Conservation (phyloP, 208 protist genomes). For the Trypanosoma grayi region DNA sequence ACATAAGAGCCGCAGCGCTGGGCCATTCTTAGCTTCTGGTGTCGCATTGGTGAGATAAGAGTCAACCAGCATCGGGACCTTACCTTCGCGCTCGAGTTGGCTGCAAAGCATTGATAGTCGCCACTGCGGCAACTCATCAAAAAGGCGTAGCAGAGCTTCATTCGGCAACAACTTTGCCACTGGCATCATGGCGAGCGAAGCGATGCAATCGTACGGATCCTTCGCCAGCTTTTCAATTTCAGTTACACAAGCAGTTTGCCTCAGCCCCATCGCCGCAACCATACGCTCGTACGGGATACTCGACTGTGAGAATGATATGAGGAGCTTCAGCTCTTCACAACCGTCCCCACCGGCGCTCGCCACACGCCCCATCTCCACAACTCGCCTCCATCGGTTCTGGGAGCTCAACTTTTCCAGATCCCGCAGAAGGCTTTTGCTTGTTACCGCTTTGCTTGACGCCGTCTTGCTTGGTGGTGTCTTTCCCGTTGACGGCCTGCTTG, state of each 20-base stretch:
- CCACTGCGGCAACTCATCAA: conserved; percentile 9
- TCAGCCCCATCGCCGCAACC: conserved; percentile 14
- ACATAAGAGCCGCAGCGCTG: not conserved
- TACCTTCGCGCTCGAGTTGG: not conserved
- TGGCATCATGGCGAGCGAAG: conserved; percentile 8
- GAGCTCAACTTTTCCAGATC: conserved; percentile 7
- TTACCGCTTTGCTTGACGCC: not conserved
- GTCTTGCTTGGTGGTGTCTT: not conserved
- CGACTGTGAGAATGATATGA: conserved; percentile 15
- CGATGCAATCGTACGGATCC: conserved; percentile 12
- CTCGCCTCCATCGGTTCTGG: not conserved
- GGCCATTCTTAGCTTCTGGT: not conserved
- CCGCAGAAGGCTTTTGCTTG: conserved; percentile 3
- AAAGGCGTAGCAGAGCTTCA: conserved; percentile 4
- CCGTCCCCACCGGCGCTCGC: not conserved
- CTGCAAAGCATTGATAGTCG: conserved; percentile 10
- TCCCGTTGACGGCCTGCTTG: not conserved
- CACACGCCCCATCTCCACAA: conserved; percentile 13
- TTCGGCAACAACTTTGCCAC: conserved; percentile 7
- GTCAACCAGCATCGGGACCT: conserved; percentile 7
- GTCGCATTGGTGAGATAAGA: not conserved
- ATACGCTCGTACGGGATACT: conserved; percentile 18
- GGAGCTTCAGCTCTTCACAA: not conserved
- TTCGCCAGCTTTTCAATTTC: conserved; percentile 13
- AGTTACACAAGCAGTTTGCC: not conserved